Base-by-base conservation (phyloP, 2,329 filamentous ascomycete genomes). In the Phyllosticta citriasiana region DNA sequence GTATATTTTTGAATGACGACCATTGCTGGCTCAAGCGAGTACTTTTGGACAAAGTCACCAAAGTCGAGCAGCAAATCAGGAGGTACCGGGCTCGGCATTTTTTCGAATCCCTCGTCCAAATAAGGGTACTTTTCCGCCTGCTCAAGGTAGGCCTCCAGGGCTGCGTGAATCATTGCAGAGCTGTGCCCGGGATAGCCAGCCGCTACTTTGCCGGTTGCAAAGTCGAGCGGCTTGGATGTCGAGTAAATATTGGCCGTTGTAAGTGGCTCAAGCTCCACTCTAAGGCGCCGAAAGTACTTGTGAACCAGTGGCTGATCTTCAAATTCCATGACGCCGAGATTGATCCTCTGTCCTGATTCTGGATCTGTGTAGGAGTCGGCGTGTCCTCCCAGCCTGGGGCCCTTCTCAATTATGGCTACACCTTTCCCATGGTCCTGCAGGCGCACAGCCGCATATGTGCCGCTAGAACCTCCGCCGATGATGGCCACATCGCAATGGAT, bases 51-150 rank as follows among this genome's bases (percentile, higher is more conserved):
- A 60, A 82, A 82, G 3, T 79, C 72, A 19, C 76, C 74, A 61
- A 79, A 82, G 2, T 78, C 74, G 3, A 80, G 67, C 22, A 78
- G 66, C 1, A 83, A 69, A 52, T 80, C 79, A 30, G 74, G 71
- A 0, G 79, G 78, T 0, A 80, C 73, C 6, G 73, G 71, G 14
- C 70, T 65, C 0, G 78, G 75, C 0, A 80, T 69, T 6, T 51
- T 27, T 24, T 79, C 76, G 62, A 79, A 80, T 8, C 79, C 79
- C 1, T 55, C 60, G 2, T 69, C 65, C 8, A 75, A 57, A 50
- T 68, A 71, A 0, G 72, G 68, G 62, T 73, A 76, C 54, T 72
- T 67, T 55, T 64, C 60, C 1, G 74, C 60, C 51, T 73, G 65
- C 6, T 59, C 66, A 0, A 58, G 63, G 61, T 74, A 74, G 14